Base-by-base conservation (phyloP, 768 basidiomycete species). In the Cyclocybe cylindracea region DNA sequence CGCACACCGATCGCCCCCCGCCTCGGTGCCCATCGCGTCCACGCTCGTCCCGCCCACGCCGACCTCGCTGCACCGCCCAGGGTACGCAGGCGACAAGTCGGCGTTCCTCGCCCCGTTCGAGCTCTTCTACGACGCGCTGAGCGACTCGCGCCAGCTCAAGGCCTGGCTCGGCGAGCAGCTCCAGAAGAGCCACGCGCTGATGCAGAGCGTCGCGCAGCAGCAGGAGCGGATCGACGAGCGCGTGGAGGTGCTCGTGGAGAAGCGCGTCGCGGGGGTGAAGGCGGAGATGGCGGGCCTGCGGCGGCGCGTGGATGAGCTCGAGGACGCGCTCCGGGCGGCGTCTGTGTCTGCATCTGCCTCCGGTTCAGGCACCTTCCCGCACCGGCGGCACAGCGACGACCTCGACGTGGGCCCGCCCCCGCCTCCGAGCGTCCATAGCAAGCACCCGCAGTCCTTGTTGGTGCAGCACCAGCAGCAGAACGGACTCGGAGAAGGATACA, bases 91-190 rank as follows among this genome's bases (percentile, higher is more conserved):
- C 18, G 86, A 87, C 61, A 90, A 87, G 64, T 73, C 81, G 1
- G 85, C 89, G 14, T 94, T 94, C 67, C 70, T 94, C 43, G 83
- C 86, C 0, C 91, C 89, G 2, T 94, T 94, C 58, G 89, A 87
- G 61, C 67, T 78, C 46, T 94, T 94, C 67, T 94, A 92, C 64
- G 91, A 94, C 53, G 86, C 90, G 3, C 80, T 94, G 32, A 79
- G 85, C 48, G 92, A 92, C 65, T 84, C 87, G 11, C 85, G 83
- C 62, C 83, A 89, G 61, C 79, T 94, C 51, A 91, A 92, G 70
- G 61, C 66, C 35, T 91, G 90, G 86, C 75, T 94, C 6, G 73
- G 76, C 18, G 87, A 89, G 40, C 90, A 93, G 67, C 70, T 92
- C 33, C 78, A 82, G 55, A 82, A 79, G 62, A 84, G 85, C 34